Evolutionary conservation across 371 early-diverging fungal species (phyloP).

Genomic region (Mortierella sp.): DNA sequence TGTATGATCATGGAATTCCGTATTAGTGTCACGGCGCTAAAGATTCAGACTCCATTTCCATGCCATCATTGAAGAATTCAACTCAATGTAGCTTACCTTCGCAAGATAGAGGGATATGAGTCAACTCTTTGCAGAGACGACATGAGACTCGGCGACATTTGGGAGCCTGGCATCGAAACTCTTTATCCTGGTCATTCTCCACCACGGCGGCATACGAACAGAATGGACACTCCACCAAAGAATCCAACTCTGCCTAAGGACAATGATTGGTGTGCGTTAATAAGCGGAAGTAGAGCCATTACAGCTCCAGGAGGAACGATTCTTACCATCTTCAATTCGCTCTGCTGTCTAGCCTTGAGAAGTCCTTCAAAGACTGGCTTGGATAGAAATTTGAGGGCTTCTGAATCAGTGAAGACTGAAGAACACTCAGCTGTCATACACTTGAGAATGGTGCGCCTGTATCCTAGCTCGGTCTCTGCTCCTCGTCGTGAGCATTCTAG

Average conservation of each 20-base stretch:
- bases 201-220: slow-evolving; percentile 60
- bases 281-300: background rate
- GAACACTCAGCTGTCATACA: slow-evolving; percentile 60
- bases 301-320: background rate
- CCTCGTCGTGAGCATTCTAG: slow-evolving; percentile 56
- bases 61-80: background rate
- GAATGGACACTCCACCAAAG: slow-evolving; percentile 60
- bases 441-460: slow-evolving; percentile 55
- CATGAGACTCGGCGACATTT: slow-evolving; percentile 57
- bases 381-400: slow-evolving; percentile 52
- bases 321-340: slow-evolving; percentile 54
- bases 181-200: slow-evolving; percentile 52
- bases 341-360: slow-evolving; percentile 55
- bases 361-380: slow-evolving; percentile 54
- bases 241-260: slow-evolving; percentile 54
- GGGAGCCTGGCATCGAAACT: slow-evolving; percentile 57
- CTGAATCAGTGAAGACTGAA: slow-evolving; percentile 49
- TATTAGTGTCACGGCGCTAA: too few species aligned
- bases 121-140: slow-evolving; percentile 53
- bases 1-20: background rate
- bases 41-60: background rate
- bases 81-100: slow-evolving; percentile 39
- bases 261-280: background rate
- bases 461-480: slow-evolving; percentile 58
- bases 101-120: slow-evolving; percentile 60